Evolutionary conservation across 441 rosid genomes (phyloP).

Genomic region (Melastoma candidum): DNA sequence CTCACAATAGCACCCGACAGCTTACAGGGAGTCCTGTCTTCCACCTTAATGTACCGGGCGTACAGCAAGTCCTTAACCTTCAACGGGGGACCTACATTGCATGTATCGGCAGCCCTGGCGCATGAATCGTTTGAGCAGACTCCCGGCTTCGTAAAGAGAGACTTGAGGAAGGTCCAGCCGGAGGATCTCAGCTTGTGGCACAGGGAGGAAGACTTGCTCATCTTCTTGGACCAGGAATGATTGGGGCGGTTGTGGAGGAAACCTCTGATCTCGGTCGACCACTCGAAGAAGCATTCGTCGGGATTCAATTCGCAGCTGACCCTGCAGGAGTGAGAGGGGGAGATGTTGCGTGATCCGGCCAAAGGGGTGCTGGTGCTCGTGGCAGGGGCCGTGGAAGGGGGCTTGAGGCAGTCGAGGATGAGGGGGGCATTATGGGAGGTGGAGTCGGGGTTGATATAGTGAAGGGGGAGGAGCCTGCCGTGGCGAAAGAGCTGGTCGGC

Average conservation of each 20-base stretch:
- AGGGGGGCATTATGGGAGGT: conserved; percentile 38
- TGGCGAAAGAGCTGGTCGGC: conserved; percentile 95
- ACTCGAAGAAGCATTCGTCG: conserved; percentile 44
- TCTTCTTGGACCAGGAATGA: conserved; percentile 45
- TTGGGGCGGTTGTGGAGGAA: conserved; percentile 23
- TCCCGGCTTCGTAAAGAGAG: conserved; percentile 6
- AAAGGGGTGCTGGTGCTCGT: conserved; percentile 21
- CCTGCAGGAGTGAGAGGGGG: conserved; percentile 48
- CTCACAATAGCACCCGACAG: conserved; percentile 19
- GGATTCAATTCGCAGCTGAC: conserved; percentile 42
- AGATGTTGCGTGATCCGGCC: conserved; percentile 27
- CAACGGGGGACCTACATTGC: conserved; percentile 6
- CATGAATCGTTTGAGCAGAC: conserved; percentile 41
- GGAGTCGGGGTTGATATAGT: conserved; percentile 1
- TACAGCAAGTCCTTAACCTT: too few species aligned
- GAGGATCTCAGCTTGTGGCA: conserved; percentile 67
- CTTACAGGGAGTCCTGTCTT: conserved; percentile 11
- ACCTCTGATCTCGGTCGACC: conserved; percentile 41
- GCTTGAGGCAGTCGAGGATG: conserved; percentile 65
- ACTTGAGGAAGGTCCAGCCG: conserved; percentile 37
- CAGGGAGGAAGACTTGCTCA: conserved; percentile 43
- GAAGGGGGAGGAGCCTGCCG: conserved; percentile 95
- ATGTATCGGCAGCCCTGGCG: conserved; percentile 26
- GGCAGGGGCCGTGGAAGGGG: conserved; percentile 41
- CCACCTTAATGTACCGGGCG: conserved; percentile 2